A percentile compares a stretch with the other conserved stretches of the same genome.
These are phyloP conservation scores for Mycena vulgaris DNA, from an alignment of 768 basidiomycete species.

Conservation along the genomic window DNA sequence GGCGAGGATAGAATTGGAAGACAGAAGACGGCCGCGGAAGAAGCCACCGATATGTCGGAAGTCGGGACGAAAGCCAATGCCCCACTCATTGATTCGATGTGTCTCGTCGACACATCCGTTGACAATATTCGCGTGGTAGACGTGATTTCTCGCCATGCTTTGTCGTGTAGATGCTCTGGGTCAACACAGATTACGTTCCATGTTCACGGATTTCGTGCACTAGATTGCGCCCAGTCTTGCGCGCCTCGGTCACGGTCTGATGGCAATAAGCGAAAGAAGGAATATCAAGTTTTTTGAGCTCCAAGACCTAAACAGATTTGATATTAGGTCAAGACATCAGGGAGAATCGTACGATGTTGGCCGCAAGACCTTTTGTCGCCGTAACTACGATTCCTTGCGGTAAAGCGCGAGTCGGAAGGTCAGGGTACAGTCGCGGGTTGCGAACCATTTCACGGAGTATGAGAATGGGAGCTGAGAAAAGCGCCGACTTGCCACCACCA, in stretches of 20 bases:
- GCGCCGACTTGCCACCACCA: constrained; percentile 25
- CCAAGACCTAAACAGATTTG: background rate
- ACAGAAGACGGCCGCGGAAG: too few relatives aligned
- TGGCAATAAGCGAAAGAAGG: constrained; percentile 15
- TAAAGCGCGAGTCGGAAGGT: background rate
- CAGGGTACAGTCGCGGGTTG: background rate
- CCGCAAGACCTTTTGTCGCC: constrained; percentile 18
- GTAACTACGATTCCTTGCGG: constrained; percentile 22
- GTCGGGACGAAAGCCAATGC: too few relatives aligned
- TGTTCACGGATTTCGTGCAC: constrained; percentile 9
- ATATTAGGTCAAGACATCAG: background rate
- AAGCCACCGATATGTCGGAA: too few relatives aligned
- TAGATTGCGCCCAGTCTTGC: constrained; percentile 4
- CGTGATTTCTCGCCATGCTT: too few relatives aligned
- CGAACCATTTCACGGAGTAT: constrained; percentile 2
- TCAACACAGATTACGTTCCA: too few relatives aligned
- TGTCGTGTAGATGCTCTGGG: too few relatives aligned
- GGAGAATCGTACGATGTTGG: background rate
- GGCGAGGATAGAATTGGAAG: too few relatives aligned
- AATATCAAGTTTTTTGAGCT: constrained; percentile 1
- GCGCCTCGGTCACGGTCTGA: constrained; percentile 7
- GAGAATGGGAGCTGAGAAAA: constrained; percentile 1
- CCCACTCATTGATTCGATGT: constrained; percentile 3
- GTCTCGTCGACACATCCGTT: constrained; percentile 16
- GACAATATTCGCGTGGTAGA: constrained; percentile 9